Percentiles rank a stretch among this genome's conserved stretches.
These are phyloP conservation scores for Punica granatum DNA, from an alignment of 345 rosid species.

Conservation along the genomic window DNA sequence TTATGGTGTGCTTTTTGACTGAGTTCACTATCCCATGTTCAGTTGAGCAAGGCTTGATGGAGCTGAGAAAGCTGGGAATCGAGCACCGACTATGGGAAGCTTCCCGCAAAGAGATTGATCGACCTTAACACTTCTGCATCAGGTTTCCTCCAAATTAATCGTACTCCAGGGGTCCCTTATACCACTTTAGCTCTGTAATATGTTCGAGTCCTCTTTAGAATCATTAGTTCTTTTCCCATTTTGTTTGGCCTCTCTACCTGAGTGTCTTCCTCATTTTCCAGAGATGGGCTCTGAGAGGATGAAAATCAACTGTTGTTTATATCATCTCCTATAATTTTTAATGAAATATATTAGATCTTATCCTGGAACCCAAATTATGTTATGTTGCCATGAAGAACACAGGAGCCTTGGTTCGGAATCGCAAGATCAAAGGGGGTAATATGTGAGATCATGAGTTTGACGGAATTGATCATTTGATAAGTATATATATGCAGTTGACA, in stretches of 20 bases:
- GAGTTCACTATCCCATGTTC: conserved; percentile 12
- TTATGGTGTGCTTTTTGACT: neutral
- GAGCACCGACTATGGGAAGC: conserved; percentile 94
- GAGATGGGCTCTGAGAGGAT: neutral
- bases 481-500: no score
- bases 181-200: neutral
- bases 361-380: no score
- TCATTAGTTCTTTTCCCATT: neutral
- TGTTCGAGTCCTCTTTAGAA: neutral
- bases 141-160: neutral
- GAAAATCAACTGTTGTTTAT: neutral
- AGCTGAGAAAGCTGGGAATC: conserved; percentile 76
- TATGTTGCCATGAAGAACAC: no score
- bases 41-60: conserved; percentile 87
- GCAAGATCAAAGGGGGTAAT: neutral
- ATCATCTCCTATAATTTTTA: neutral
- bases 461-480: neutral
- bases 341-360: neutral
- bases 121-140: conserved; percentile 1
- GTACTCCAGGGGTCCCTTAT: neutral
- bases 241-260: neutral
- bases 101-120: conserved; percentile 48
- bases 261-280: neutral
- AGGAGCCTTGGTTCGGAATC: no score
- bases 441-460: neutral